phyloP scores from a whole-genome alignment of 371 early-diverging fungal genomes.

The Nosema granulosis region DNA sequence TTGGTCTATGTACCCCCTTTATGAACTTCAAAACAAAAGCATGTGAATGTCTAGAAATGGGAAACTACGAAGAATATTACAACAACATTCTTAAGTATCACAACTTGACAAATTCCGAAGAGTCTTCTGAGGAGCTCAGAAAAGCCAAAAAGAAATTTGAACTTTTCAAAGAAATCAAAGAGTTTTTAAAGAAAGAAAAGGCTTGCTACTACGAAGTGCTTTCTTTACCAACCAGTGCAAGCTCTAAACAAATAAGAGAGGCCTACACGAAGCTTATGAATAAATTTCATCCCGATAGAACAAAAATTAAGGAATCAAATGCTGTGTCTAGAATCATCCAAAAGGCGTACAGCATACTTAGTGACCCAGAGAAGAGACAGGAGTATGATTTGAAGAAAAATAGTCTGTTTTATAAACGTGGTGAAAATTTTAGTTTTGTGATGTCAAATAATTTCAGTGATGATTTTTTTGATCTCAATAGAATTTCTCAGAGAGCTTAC shows the following conservation, averaged over 20 bases:
- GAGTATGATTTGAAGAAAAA: conserved; percentile 73
- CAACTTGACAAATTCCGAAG: conserved; percentile 3
- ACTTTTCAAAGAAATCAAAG: conserved; percentile 35
- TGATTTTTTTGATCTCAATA: conserved; percentile 4
- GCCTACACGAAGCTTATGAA: conserved; percentile 87
- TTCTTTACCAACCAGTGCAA: conserved; percentile 74
- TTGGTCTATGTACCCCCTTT: conserved; percentile 4
- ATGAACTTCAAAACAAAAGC: conserved; percentile 34
- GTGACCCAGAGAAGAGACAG: conserved; percentile 77
- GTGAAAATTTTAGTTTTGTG: neutral
- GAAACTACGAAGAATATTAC: conserved; percentile 31
- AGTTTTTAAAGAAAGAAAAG: conserved; percentile 45
- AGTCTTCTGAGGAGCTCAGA: conserved; percentile 15
- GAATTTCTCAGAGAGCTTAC: neutral
- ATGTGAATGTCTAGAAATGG: conserved; percentile 3
- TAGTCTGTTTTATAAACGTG: neutral
- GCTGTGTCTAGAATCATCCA: conserved; percentile 85
- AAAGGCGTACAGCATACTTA: conserved; percentile 83
- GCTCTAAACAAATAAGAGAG: conserved; percentile 81
- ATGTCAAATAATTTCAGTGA: neutral
- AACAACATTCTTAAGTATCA: conserved; percentile 23
- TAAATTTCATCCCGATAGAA: conserved; percentile 86
- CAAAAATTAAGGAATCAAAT: conserved; percentile 81
- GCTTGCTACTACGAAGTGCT: conserved; percentile 69
- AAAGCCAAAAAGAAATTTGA: conserved; percentile 34